Evolutionary conservation across 768 basidiomycete genomes (phyloP), one percentile per base, ranked within the genome.

Genomic region (Tylopilus cervinicoccineus): DNA sequence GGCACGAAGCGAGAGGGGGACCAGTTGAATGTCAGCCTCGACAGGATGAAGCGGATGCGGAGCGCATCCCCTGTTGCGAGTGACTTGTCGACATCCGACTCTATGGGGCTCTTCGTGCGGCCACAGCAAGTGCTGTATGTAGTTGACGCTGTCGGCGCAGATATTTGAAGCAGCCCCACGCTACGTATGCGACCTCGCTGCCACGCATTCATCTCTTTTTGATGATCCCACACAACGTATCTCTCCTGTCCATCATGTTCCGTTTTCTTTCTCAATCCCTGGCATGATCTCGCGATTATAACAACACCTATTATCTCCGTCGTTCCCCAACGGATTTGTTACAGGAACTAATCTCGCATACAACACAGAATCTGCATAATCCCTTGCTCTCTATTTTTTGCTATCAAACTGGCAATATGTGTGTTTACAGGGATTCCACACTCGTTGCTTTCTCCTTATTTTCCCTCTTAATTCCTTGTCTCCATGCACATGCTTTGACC

Each of bases 111-210:
- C 38, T 93, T 93, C 59, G 88, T 93, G 39, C 71, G 89, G 46
- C 89, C 89, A 5, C 86, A 88, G 66, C 88, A 91, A 63, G 88
- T 92, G 47, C 70, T 93, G 45, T 91, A 92, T 62, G 89, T 93
- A 24, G 81, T 92, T 28, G 87, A 90, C 62, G 90, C 90, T 29
- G 81, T 88, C 34, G 87, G 82, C 5, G 69, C 76, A 12, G 81
- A 83, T 68, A 60, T 84, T 43, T 85, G 65, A 78, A 32, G 23
- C 34, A 11, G 27, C 34, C n/a, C 19, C 36, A 34, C 17, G 5
- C 24, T 33, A 14, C 19, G 7, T 29, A 45, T 7, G 23, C 33
- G 5, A 24, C 13, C 14, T 26, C 32, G 14, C 20, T 17, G 6
- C 33, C 22, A 2, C 33, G 33, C n/a, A 0, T 27, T 16, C 20